These are phyloP conservation scores for Wickerhamomyces chaumierensis DNA, from an alignment of 805 yeast genomes.

Conservation along the genomic window DNA sequence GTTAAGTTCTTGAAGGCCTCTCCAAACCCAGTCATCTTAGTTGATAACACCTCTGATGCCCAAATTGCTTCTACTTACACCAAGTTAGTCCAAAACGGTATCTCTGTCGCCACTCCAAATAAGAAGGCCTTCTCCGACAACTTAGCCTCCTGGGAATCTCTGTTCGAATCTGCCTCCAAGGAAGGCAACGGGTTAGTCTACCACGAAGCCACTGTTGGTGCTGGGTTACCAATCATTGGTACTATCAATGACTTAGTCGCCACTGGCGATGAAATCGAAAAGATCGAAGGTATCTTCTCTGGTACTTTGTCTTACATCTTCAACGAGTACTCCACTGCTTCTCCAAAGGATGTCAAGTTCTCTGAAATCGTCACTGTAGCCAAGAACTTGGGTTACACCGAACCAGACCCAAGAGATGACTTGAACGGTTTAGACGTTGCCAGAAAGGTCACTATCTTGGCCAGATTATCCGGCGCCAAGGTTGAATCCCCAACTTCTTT, in stretches of 20 bases:
- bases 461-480: slow-evolving; percentile 80
- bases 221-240: slow-evolving; percentile 90
- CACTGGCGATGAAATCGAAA: slow-evolving; percentile 88
- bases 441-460: slow-evolving; percentile 92
- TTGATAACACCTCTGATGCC: slow-evolving; percentile 90
- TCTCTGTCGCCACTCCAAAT: slow-evolving; percentile 96
- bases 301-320: slow-evolving; percentile 94
- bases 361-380: slow-evolving; percentile 87
- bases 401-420: slow-evolving; percentile 99
- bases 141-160: slow-evolving; percentile 61
- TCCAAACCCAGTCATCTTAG: slow-evolving; percentile 65
- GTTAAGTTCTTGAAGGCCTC: slow-evolving; percentile 53
- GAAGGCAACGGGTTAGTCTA: slow-evolving; percentile 61
- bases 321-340: slow-evolving; percentile 77
- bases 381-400: slow-evolving; percentile 88
- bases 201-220: slow-evolving; percentile 98
- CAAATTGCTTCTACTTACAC: slow-evolving; percentile 71
- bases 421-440: slow-evolving; percentile 97
- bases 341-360: slow-evolving; percentile 54
- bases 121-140: slow-evolving; percentile 91
- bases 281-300: slow-evolving; percentile 91
- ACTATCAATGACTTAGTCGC: slow-evolving; percentile 79
- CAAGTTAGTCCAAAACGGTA: slow-evolving; percentile 57
- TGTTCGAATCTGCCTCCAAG: slow-evolving; percentile 44
- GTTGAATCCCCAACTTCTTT: slow-evolving; percentile 85